Evolutionary conservation across 2,329 filamentous ascomycete species (phyloP).

Genomic region (Trichoderma endophyticum): DNA sequence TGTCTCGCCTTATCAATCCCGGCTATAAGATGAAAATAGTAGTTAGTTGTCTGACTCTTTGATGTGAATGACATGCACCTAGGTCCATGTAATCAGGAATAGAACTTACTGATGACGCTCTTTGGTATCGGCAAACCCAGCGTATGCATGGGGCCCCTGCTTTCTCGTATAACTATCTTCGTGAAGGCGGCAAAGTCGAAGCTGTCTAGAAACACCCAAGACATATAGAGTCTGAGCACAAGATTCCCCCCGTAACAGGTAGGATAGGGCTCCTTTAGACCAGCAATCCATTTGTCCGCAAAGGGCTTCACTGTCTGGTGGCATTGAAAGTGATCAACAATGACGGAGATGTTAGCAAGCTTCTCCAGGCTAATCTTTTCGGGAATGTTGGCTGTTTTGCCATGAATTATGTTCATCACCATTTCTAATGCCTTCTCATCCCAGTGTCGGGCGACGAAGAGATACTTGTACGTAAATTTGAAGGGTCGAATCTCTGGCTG

Average conservation of each 20-base stretch:
- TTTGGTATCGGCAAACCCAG: neutral
- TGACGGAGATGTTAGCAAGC: slow-evolving; percentile 41
- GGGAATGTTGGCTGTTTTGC: slow-evolving; percentile 37
- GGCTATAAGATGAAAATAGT: no score
- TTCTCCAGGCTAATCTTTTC: slow-evolving; percentile 35
- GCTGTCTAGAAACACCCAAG: neutral
- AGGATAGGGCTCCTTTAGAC: neutral
- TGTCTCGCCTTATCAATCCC: neutral
- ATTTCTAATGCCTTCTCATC: slow-evolving; percentile 39
- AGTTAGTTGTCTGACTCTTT: neutral
- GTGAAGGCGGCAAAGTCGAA: neutral
- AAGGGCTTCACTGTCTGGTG: slow-evolving; percentile 41
- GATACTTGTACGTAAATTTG: neutral
- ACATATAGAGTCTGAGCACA: neutral
- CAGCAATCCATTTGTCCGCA: slow-evolving; percentile 7
- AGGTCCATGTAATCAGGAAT: neutral
- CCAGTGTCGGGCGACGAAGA: slow-evolving; percentile 20
- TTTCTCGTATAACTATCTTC: neutral
- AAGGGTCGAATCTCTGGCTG: slow-evolving; percentile 1
- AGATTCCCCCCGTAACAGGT: neutral
- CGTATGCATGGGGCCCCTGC: neutral
- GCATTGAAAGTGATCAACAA: slow-evolving; percentile 44
- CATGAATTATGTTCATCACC: slow-evolving; percentile 44
- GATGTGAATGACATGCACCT: neutral
- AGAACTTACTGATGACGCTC: neutral